A percentile compares a stretch with the other conserved stretches of the same genome.
These are phyloP conservation scores for Ceratobasidium theobromae DNA, from an alignment of 1,284 basidiomycete species.

Conservation along the genomic window DNA sequence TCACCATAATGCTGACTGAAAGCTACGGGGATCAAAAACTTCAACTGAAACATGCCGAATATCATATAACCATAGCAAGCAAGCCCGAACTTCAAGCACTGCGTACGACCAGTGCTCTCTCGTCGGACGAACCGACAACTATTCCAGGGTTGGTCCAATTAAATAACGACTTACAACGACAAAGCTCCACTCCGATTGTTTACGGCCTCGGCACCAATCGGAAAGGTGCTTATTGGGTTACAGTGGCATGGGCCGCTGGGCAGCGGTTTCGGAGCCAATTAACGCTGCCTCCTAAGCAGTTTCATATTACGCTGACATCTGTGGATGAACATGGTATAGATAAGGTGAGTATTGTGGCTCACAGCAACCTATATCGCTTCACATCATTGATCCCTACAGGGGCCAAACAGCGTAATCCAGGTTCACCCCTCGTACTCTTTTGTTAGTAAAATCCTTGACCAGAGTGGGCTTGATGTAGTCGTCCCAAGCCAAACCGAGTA, in stretches of 20 bases:
- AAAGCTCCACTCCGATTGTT: neutral
- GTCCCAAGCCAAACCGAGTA: slow-evolving; percentile 41
- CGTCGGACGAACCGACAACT: neutral
- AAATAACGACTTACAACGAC: neutral
- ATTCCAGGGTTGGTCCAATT: neutral
- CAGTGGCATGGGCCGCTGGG: slow-evolving; percentile 58
- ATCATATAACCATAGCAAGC: slow-evolving; percentile 25
- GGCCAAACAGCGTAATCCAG: slow-evolving; percentile 9
- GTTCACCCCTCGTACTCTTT: neutral
- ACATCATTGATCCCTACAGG: slow-evolving; percentile 26
- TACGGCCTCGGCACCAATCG: slow-evolving; percentile 42
- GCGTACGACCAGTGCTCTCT: neutral
- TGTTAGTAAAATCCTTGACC: slow-evolving; percentile 3
- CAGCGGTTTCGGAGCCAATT: slow-evolving; percentile 52
- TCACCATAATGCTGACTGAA: neutral
- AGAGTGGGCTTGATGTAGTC: neutral
- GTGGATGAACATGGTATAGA: slow-evolving; percentile 50
- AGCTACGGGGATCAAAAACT: neutral
- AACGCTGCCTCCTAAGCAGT: slow-evolving; percentile 54
- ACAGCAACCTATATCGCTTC: slow-evolving; percentile 27
- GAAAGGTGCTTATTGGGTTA: slow-evolving; percentile 49
- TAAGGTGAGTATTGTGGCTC: slow-evolving; percentile 44
- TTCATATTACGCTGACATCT: slow-evolving; percentile 55
- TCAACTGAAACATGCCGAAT: slow-evolving; percentile 11
- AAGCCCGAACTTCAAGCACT: slow-evolving; percentile 14